Percentiles rank a stretch among this genome's conserved stretches.
Conservation (phyloP, 2,329 filamentous ascomycete genomes). For the Neofusicoccum laricinum region DNA sequence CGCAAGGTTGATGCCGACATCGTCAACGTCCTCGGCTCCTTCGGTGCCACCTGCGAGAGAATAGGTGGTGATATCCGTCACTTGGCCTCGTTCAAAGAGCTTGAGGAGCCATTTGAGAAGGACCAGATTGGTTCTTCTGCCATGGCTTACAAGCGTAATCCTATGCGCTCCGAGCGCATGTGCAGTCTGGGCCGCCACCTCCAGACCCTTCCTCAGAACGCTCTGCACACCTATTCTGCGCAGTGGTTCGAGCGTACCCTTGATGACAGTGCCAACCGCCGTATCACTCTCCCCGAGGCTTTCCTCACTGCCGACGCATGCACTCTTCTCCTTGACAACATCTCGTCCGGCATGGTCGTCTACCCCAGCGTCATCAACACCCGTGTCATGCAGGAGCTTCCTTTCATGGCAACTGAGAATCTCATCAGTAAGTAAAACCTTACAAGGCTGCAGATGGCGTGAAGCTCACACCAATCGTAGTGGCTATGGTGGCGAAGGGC, state of each 20-base stretch:
- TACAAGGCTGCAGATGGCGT: background rate
- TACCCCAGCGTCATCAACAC: slow-evolving; percentile 71
- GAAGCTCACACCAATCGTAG: slow-evolving; percentile 58
- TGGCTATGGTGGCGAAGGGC: slow-evolving; percentile 71
- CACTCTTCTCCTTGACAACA: slow-evolving; percentile 67
- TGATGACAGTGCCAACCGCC: slow-evolving; percentile 70
- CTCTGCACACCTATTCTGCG: slow-evolving; percentile 63
- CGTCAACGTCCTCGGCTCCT: slow-evolving; percentile 74
- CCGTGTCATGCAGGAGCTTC: slow-evolving; percentile 71
- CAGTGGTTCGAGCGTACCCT: slow-evolving; percentile 79
- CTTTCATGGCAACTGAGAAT: slow-evolving; percentile 74
- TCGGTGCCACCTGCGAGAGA: slow-evolving; percentile 75
- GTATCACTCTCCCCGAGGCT: slow-evolving; percentile 50
- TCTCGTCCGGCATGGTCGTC: slow-evolving; percentile 70
- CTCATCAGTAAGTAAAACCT: slow-evolving; percentile 28
- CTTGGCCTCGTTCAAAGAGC: slow-evolving; percentile 72
- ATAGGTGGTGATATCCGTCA: slow-evolving; percentile 74
- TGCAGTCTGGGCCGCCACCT: slow-evolving; percentile 58
- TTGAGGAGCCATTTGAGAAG: slow-evolving; percentile 80
- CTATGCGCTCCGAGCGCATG: slow-evolving; percentile 60
- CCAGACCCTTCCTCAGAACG: slow-evolving; percentile 53
- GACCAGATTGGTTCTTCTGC: slow-evolving; percentile 67
- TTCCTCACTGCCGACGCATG: slow-evolving; percentile 55
- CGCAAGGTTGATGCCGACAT: slow-evolving; percentile 80
- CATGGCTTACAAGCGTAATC: slow-evolving; percentile 65